Evolutionary conservation across 2,329 filamentous ascomycete species (phyloP), one percentile per base, ranked within the genome.

Genomic region (Cylindrodendrum hubeiense): DNA sequence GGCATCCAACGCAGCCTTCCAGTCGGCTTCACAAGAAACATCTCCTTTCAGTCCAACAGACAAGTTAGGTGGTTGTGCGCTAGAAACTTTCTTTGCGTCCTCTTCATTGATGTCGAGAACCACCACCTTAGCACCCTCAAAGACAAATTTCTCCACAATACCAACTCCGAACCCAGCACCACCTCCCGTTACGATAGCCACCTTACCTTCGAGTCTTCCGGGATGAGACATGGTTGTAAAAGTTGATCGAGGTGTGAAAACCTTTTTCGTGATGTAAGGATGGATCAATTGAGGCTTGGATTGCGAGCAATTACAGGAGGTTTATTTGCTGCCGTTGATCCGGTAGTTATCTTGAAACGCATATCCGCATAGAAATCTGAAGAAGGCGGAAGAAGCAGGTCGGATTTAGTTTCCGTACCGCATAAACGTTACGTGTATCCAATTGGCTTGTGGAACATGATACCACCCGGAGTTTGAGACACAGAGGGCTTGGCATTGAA

Each of bases 41-140:
- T 61, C 58, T 2, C 49, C 49, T 21, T 49, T 26, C 15, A 61
- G 9, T 10, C 15, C 39, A 24, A 61, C 28, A 9, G 39, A 19
- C 9, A 19, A n/a, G 9, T 41, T 50, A 5, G 54, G 7, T 10
- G 37, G 39, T 5, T 61, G 49, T 10, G 58, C 39, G 5, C 12
- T 21, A 3, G 58, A 50, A 3, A 54, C 50, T 17, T 41, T 41
- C 10, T 47, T 39, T 10, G 49, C 58, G n/a, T 55, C 21, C 5
- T 43, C 41, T 6, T 33, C 41, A 15, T 46, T 44, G n/a, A 61
- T 49, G 10, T 61, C 58, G 15, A 54, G 21, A 7, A 61, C 30
- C 10, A 61, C 21, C 10, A 61, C 58, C 21, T 61, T 53, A 26
- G 58, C 58, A 6, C 58, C 58, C 34, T 61, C 58, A 17, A 39